A percentile compares a stretch with the other conserved stretches of the same genome.
Evolutionary conservation across 2,329 filamentous ascomycete species (phyloP).

Genomic region (Cladosporium colombiae): DNA sequence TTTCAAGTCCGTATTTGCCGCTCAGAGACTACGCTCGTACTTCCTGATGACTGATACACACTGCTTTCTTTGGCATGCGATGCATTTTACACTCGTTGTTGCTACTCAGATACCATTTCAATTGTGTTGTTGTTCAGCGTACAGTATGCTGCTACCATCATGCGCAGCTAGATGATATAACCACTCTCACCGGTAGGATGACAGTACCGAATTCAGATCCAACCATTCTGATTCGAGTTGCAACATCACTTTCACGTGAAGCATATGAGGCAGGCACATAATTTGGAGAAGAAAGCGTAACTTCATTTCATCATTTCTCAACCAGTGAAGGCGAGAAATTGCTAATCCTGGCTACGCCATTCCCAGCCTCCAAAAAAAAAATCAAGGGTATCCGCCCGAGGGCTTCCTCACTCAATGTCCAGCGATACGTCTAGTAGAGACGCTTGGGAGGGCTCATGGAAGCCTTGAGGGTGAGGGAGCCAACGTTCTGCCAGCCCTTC

Average conservation of each 20-base stretch:
- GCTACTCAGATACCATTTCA: too few species aligned
- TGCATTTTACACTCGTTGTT: too few species aligned
- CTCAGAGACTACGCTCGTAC: too few species aligned
- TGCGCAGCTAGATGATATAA: too few species aligned
- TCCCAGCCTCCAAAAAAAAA: conserved; percentile 20
- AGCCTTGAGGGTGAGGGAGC: conserved; percentile 99
- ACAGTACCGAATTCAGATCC: too few species aligned
- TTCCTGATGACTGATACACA: too few species aligned
- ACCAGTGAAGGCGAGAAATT: conserved; percentile 36
- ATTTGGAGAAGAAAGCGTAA: conserved; percentile 15
- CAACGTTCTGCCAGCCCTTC: conserved; percentile 99
- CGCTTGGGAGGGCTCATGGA: conserved; percentile 99
- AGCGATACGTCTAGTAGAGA: conserved; percentile 71
- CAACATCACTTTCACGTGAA: background rate
- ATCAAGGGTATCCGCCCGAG: conserved; percentile 13
- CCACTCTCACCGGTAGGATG: too few species aligned
- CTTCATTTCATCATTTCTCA: conserved; percentile 25
- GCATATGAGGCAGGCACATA: background rate
- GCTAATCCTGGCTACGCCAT: conserved; percentile 32
- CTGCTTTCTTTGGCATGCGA: too few species aligned
- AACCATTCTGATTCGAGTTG: background rate
- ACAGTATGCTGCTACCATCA: too few species aligned
- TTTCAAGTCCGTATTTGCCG: too few species aligned
- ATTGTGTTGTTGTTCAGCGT: too few species aligned
- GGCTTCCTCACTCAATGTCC: conserved; percentile 20